A percentile compares a stretch with the other conserved stretches of the same genome.
Evolutionary conservation across 768 basidiomycete genomes (phyloP).

Genomic region (Trametes maxima): DNA sequence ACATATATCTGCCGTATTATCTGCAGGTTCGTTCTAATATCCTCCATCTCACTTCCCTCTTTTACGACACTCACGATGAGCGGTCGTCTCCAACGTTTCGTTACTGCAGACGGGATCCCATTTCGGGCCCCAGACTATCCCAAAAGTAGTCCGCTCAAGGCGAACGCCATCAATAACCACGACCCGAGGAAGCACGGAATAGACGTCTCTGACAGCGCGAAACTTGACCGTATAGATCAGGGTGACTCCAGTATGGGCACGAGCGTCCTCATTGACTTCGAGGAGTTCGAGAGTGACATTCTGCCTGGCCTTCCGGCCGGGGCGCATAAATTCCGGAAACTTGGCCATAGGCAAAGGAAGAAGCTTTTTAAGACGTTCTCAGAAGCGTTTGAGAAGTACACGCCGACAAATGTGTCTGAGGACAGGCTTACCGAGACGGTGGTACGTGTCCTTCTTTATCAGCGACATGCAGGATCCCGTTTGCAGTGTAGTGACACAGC

Average conservation of each 20-base stretch:
- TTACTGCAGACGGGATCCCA: too few species aligned
- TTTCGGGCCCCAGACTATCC: background rate
- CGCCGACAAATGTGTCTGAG: background rate
- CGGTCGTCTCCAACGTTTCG: too few species aligned
- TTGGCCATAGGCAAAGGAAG: background rate
- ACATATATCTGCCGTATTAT: too few species aligned
- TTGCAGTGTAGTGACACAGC: background rate
- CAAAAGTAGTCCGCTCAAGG: background rate
- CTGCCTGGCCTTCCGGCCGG: background rate
- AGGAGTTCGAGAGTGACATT: background rate
- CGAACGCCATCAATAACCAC: background rate
- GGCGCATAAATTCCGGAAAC: background rate
- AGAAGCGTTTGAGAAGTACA: background rate
- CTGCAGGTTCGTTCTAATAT: too few species aligned
- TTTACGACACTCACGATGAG: too few species aligned
- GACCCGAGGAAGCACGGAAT: background rate
- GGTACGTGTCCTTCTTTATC: background rate
- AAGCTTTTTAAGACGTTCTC: background rate
- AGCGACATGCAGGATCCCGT: background rate
- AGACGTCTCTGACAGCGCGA: background rate
- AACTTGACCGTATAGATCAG: background rate
- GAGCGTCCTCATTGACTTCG: background rate
- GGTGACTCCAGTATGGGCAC: background rate
- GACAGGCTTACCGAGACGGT: background rate
- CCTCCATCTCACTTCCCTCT: too few species aligned